phyloP scores from a whole-genome alignment of 83 land plant species.

The Diphasiastrum complanatum region DNA sequence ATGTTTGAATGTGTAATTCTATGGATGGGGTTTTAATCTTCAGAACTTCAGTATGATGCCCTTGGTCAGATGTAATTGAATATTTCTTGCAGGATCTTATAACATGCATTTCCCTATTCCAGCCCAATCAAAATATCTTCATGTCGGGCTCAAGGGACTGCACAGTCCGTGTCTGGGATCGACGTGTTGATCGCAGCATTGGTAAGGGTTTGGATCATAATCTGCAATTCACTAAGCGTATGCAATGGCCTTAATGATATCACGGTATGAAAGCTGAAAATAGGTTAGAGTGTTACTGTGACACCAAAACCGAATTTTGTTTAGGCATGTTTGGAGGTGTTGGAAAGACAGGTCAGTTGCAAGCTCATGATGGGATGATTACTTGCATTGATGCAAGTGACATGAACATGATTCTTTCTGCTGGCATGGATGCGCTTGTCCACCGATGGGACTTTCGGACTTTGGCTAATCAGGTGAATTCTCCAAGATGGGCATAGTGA shows the following conservation, averaged over 20 bases:
- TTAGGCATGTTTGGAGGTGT: constrained; percentile 32
- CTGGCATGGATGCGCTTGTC: constrained; percentile 32
- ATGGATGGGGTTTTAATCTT: no score
- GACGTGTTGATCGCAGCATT: constrained; percentile 29
- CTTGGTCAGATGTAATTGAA: background rate
- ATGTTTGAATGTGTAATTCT: no score
- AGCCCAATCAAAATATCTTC: constrained; percentile 33
- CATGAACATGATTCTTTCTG: constrained; percentile 29
- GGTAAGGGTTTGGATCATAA: constrained; percentile 17
- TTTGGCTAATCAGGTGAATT: constrained; percentile 34
- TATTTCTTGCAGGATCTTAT: constrained; percentile 29
- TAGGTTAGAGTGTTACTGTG: no score
- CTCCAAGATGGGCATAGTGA: no score
- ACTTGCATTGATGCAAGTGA: constrained; percentile 37
- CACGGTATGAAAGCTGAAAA: background rate
- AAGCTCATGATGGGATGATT: constrained; percentile 35
- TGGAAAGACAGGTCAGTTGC: constrained; percentile 26
- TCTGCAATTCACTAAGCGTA: background rate
- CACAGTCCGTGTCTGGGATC: constrained; percentile 41
- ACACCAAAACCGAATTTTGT: no score
- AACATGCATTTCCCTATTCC: constrained; percentile 31
- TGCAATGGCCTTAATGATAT: background rate
- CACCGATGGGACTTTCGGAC: constrained; percentile 39
- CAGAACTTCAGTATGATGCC: background rate
- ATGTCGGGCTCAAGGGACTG: constrained; percentile 39